Percentiles rank a stretch among this genome's conserved stretches.
These are phyloP conservation scores for Beauveria medogensis DNA, from an alignment of 2,329 filamentous ascomycete genomes.

Conservation along the genomic window DNA sequence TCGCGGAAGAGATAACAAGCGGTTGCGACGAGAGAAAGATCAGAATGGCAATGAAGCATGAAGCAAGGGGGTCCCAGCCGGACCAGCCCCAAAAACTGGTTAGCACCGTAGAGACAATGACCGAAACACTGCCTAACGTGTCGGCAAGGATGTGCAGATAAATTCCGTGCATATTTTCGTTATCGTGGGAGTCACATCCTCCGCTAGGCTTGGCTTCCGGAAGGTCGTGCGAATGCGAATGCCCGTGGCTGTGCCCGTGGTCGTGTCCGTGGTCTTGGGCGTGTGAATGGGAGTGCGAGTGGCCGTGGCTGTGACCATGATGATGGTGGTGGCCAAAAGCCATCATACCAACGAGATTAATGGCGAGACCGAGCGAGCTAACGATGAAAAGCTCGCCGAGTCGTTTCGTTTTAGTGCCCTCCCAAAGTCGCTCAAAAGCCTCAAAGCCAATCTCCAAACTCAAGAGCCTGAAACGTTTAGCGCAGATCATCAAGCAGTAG, in stretches of 20 bases:
- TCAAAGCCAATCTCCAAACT: constrained; percentile 95
- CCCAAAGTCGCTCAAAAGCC: constrained; percentile 77
- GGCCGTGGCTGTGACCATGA: constrained; percentile 31
- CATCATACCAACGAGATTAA: constrained; percentile 88
- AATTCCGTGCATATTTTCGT: constrained; percentile 97
- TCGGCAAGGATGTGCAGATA: constrained; percentile 94
- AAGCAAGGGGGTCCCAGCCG: constrained; percentile 90
- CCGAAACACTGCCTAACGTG: constrained; percentile 86
- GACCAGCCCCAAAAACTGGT: constrained; percentile 86
- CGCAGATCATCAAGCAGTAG: not conserved
- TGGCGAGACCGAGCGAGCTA: constrained; percentile 74
- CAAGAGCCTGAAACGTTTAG: constrained; percentile 55
- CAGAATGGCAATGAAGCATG: constrained; percentile 83
- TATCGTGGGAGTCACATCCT: constrained; percentile 53
- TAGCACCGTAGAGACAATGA: constrained; percentile 83
- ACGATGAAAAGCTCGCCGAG: constrained; percentile 83
- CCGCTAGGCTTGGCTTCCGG: constrained; percentile 26
- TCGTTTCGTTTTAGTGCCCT: constrained; percentile 75
- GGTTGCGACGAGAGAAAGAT: constrained; percentile 91
- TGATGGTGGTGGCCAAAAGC: constrained; percentile 66
- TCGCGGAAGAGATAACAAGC: constrained; percentile 76
- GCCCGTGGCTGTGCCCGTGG: constrained; percentile 28
- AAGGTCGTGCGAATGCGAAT: constrained; percentile 32
- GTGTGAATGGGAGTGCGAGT: constrained; percentile 32
- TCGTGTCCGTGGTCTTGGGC: constrained; percentile 32